These are phyloP conservation scores for Porodaedalea pini DNA, from an alignment of 1,284 basidiomycete species.

Conservation along the genomic window DNA sequence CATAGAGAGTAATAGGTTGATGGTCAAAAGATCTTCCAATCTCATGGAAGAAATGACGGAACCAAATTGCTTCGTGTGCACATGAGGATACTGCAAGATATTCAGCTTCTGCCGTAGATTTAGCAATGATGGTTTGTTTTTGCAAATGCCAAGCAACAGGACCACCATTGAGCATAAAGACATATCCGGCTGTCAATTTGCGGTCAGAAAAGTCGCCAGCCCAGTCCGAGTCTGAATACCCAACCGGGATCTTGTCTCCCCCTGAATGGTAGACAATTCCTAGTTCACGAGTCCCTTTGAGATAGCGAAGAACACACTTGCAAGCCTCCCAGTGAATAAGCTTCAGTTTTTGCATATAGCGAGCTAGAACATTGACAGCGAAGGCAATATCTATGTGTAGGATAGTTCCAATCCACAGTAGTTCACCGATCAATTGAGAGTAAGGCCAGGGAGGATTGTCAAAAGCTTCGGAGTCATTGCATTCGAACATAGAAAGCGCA, in stretches of 20 bases:
- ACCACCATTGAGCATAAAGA: conserved; percentile 12
- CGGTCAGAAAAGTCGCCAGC: conserved; percentile 8
- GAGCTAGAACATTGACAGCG: conserved; percentile 8
- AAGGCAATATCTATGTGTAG: conserved; percentile 8
- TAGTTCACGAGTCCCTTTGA: conserved; percentile 13
- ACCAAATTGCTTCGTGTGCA: conserved; percentile 28
- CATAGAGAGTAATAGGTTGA: background rate
- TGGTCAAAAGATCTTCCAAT: too few relatives aligned
- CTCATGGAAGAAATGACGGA: conserved; percentile 18
- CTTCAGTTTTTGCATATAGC: conserved; percentile 13
- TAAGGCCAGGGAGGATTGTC: too few relatives aligned
- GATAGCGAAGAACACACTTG: conserved; percentile 18
- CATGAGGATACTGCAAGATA: conserved; percentile 30
- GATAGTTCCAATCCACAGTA: background rate
- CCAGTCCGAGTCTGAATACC: conserved; percentile 14
- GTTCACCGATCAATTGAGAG: background rate
- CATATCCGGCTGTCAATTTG: conserved; percentile 12
- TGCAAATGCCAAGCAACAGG: too few relatives aligned
- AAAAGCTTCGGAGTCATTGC: background rate
- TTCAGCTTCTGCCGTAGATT: too few relatives aligned
- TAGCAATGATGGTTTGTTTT: too few relatives aligned
- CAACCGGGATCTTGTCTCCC: background rate
- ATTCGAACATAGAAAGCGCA: conserved; percentile 20
- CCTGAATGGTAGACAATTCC: conserved; percentile 1
- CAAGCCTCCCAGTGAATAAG: conserved; percentile 13